phyloP scores from a whole-genome alignment of 2,329 filamentous ascomycete genomes.

The Rugonectria rugulosa region DNA sequence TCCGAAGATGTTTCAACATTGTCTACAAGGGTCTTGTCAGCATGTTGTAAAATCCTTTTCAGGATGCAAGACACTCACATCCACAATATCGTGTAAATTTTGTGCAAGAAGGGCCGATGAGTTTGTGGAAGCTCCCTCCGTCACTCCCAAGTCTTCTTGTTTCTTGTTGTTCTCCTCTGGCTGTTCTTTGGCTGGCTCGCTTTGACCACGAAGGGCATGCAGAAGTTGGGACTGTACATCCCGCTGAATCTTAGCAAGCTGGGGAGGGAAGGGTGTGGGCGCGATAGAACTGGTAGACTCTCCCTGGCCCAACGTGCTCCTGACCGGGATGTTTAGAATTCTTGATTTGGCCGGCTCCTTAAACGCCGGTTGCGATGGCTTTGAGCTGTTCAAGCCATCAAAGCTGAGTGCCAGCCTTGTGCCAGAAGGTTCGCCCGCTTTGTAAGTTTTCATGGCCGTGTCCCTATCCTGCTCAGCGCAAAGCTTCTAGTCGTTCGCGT shows the following conservation, averaged over 20 bases:
- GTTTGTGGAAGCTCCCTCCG: not conserved
- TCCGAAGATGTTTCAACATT: slow-evolving; percentile 33
- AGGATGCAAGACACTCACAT: slow-evolving; percentile 30
- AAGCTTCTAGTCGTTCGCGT: not conserved
- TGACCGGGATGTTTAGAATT: not conserved
- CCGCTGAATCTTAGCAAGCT: slow-evolving; percentile 7
- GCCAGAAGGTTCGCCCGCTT: slow-evolving; percentile 15
- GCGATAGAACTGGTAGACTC: too few species aligned
- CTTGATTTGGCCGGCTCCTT: slow-evolving; percentile 2
- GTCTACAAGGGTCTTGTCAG: slow-evolving; percentile 31
- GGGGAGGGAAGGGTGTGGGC: not conserved
- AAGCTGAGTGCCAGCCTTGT: slow-evolving; percentile 9
- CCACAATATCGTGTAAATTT: slow-evolving; percentile 33
- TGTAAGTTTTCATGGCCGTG: slow-evolving; percentile 15
- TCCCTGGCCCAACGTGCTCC: not conserved
- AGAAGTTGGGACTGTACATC: slow-evolving; percentile 30
- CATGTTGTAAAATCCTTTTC: not conserved
- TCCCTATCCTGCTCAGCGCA: slow-evolving; percentile 3
- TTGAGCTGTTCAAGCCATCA: slow-evolving; percentile 9
- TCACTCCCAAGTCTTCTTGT: not conserved
- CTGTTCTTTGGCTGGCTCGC: not conserved
- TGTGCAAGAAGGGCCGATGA: slow-evolving; percentile 19
- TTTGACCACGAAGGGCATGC: slow-evolving; percentile 20
- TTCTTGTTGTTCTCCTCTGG: not conserved
- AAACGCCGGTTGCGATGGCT: slow-evolving; percentile 13